Conservation (phyloP, 352 stramenopile genomes). For the Phytophthora colocasiae region DNA sequence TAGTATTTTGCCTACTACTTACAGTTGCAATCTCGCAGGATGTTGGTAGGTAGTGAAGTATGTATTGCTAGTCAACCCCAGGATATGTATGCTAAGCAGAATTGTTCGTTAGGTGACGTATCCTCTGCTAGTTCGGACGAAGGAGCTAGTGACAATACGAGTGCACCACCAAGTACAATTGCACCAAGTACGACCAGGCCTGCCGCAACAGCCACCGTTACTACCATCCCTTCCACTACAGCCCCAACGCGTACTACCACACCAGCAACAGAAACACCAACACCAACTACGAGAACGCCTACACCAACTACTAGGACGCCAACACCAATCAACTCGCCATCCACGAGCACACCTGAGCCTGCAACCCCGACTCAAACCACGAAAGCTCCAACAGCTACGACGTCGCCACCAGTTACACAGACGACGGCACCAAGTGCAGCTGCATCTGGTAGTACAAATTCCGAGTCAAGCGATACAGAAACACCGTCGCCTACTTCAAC, state of each 20-base stretch:
- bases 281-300: background rate
- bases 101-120: background rate
- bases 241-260: background rate
- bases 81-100: background rate
- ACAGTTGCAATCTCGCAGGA: background rate
- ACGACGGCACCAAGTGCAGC: constrained; percentile 4
- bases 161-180: background rate
- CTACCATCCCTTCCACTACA: constrained; percentile 1
- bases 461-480: background rate
- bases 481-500: constrained; percentile 6
- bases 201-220: background rate
- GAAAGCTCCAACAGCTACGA: background rate
- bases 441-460: background rate
- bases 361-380: background rate
- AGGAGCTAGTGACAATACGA: constrained; percentile 8
- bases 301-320: background rate
- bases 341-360: background rate
- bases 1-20: background rate
- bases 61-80: background rate
- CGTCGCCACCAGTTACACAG: background rate
- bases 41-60: background rate
- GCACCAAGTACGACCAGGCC: background rate
- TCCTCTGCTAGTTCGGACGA: constrained; percentile 5
- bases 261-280: background rate
- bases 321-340: background rate